Conservation (phyloP, 495 filamentous ascomycete genomes). For the Friedmanniomyces endolithicus region DNA sequence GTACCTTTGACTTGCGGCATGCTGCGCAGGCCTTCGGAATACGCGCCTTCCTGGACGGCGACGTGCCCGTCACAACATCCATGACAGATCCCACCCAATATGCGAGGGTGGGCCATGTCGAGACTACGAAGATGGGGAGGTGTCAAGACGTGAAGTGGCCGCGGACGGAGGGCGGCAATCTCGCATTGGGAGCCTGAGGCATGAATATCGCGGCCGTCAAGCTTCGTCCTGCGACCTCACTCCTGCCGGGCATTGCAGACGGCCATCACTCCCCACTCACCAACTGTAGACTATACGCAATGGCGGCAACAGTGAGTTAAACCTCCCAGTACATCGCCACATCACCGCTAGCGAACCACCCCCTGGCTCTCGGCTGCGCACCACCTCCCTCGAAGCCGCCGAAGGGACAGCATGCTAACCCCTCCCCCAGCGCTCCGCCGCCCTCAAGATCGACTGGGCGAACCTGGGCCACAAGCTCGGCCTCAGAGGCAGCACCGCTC, state of each 20-base stretch:
- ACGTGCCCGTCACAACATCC: not conserved
- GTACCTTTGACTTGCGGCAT: constrained; percentile 1
- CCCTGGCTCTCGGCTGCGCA: not conserved
- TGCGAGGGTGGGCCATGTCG: not conserved
- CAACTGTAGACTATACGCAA: constrained; percentile 36
- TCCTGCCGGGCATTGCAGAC: not conserved
- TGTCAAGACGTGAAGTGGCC: too few species aligned
- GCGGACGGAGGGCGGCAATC: too few species aligned
- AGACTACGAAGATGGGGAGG: too few species aligned
- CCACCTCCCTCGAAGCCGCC: not conserved
- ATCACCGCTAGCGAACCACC: not conserved
- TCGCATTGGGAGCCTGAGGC: too few species aligned
- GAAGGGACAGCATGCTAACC: not conserved
- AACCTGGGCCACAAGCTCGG: constrained; percentile 84
- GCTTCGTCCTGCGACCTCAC: not conserved
- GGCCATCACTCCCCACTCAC: not conserved
- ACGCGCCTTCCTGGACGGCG: not conserved
- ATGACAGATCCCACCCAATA: not conserved
- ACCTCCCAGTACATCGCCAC: not conserved
- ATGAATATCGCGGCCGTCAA: not conserved
- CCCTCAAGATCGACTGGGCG: constrained; percentile 97
- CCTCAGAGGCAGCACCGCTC: constrained; percentile 84
- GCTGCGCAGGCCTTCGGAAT: constrained; percentile 5
- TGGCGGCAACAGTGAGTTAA: constrained; percentile 87
- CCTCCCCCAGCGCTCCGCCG: constrained; percentile 74